Evolutionary conservation across 83 land plant species (phyloP), one percentile per base, ranked within the genome.

Genomic region (Thuja plicata): DNA sequence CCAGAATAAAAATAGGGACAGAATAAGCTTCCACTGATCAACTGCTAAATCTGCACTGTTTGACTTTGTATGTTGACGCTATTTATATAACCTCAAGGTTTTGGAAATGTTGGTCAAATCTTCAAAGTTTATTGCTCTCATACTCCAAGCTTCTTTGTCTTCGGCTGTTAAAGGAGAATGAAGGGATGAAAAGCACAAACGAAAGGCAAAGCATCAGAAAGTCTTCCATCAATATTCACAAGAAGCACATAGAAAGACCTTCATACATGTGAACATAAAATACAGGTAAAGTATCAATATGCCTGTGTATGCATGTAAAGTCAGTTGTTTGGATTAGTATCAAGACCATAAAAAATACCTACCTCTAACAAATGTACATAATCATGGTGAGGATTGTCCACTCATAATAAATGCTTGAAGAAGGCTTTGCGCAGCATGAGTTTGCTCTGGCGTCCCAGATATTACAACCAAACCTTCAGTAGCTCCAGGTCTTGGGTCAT

Each of bases 391-490:
- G 5, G 87, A 32, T n/a, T 86, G 87, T 41, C 87, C 87, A 54
- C 90, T 77, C 38, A 94, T 89, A 74, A 94, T 90, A 88, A 94
- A 94, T 80, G 95, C 93, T 70, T 94, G 95, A 37, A 94, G 91
- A 86, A 94, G 94, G 83, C 91, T 92, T 73, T 92, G 94, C 43
- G 95, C 95, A 57, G 92, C 92, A 77, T 91, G 91, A 24, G 95
- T 94, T 88, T 92, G 91, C 71, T 94, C 94, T 3, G 92, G 95
- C 62, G 95, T 91, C 8, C 95, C 95, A 32, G 95, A 91, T 91
- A 92, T 90, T 32, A 94, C 86, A 17, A 92, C 62, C 9, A 85
- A 52, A 34, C 90, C 79, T 16, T 90, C 92, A 27, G 85, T 81
- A 54, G 89, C 84, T 52, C 92, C 92, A 6, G 90, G 90, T 19